Evolutionary conservation across 2,329 filamentous ascomycete species (phyloP), one percentile per base, ranked within the genome.

Genomic region (Endocalyx cinctus): DNA sequence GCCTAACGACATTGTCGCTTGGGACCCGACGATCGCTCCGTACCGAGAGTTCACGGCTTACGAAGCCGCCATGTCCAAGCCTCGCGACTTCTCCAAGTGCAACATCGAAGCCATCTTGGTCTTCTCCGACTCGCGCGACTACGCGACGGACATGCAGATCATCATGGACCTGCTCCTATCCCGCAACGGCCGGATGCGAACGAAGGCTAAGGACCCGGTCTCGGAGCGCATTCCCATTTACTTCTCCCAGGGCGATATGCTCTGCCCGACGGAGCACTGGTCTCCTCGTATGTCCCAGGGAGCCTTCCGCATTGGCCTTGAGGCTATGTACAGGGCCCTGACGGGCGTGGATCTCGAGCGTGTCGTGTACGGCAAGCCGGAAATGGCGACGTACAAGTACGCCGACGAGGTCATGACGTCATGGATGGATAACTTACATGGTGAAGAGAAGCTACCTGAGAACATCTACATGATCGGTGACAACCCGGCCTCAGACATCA

Each of bases 401-500:
- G 83, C 82, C 43, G 82, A 86, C 48, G 80, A 84, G 60, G 76
- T 87, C 13, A 71, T 87, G 42, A 69, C 74, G 19, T 73, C 71
- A 32, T 87, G 82, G 82, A 87, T 87, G 82, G 81, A 82, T 47
- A 68, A 77, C 49, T 76, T 87, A 45, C 82, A 87, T 67, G 77
- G 77, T 52, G 82, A 86, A 59, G 78, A 84, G 67, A 69, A 63
- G 39, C 65, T 85, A 26, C 80, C 81, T 4, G 58, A 75, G 57
- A 82, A 84, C 62, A 69, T 85, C 57, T 86, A 86, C 70, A 86
- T 86, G 82, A 67, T 86, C 35, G 82, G 82, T 45, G 82, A 86
- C 61, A 86, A 85, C 66, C 82, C 81, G 6, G 77, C 78, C 17
- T 83, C 78, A 17, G 82, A 86, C 55, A 85, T 86, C 51, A 70